Conservation (phyloP, 257 asterid genomes). For the Solanum etuberosum region DNA sequence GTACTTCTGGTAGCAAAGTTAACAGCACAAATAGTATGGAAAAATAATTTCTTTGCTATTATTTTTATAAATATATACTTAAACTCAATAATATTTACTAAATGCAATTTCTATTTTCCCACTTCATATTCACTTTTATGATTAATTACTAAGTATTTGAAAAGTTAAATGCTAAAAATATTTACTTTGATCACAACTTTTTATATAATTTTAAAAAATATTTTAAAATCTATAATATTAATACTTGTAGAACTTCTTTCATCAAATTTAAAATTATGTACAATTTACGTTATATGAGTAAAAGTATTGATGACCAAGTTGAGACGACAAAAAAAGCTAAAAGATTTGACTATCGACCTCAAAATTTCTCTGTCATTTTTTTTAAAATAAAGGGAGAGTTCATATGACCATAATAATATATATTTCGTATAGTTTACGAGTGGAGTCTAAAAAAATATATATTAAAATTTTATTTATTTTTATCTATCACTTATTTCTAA, state of each 20-base stretch:
- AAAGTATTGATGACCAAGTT: not conserved
- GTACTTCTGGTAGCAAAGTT: not conserved
- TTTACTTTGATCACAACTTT: not conserved
- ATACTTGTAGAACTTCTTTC: not conserved
- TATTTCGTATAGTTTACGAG: rapidly evolving
- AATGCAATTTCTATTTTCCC: not conserved
- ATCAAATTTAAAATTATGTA: not conserved
- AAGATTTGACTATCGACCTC: not conserved
- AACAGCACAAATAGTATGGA: not conserved
- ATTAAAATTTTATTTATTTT: rapidly evolving
- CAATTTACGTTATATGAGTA: not conserved
- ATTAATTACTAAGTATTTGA: not conserved
- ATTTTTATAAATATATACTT: not conserved
- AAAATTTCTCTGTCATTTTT: not conserved
- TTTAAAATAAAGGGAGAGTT: rapidly evolving
- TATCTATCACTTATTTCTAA: too few relatives aligned
- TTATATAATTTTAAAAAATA: not conserved
- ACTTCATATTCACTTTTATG: not conserved
- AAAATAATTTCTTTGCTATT: not conserved
- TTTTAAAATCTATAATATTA: not conserved
- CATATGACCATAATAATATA: not conserved
- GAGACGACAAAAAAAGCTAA: not conserved
- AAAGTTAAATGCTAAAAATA: not conserved
- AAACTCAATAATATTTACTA: not conserved
- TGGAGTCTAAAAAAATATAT: too few relatives aligned